phyloP scores from a whole-genome alignment of 768 basidiomycete genomes.

The Mycena crocata region DNA sequence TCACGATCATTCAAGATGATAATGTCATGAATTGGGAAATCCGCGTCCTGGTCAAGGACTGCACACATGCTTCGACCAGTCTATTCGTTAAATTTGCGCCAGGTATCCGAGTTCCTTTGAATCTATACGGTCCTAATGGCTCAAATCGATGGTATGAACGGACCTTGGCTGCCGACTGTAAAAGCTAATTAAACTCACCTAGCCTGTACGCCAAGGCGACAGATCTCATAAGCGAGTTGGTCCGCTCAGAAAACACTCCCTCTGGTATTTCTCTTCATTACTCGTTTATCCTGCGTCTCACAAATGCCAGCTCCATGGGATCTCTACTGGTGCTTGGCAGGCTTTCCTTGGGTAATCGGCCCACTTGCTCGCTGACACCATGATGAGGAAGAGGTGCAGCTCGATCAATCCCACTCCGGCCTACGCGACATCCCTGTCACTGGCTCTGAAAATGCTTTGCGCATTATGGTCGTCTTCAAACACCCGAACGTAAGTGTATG shows the following conservation, averaged over 20 bases:
- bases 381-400: background rate
- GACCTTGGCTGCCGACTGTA: too few species aligned
- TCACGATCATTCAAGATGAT: too few species aligned
- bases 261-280: too few species aligned
- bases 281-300: background rate
- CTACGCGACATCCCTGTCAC: background rate
- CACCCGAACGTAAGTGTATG: background rate
- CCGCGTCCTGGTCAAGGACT: background rate
- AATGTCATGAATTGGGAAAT: too few species aligned
- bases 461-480: constrained; percentile 4
- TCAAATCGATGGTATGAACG: background rate
- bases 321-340: background rate
- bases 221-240: background rate
- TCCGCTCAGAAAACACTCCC: background rate
- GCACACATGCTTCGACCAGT: background rate
- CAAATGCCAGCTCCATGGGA: background rate
- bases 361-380: background rate
- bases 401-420: background rate
- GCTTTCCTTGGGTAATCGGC: background rate
- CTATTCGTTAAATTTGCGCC: background rate
- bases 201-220: background rate
- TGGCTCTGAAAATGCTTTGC: background rate
- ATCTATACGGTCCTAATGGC: background rate
- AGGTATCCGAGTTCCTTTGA: background rate
- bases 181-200: background rate